A percentile compares a stretch with the other conserved stretches of the same genome.
Conservation (phyloP, 495 filamentous ascomycete species). For the Astrothelium macrocarpum region DNA sequence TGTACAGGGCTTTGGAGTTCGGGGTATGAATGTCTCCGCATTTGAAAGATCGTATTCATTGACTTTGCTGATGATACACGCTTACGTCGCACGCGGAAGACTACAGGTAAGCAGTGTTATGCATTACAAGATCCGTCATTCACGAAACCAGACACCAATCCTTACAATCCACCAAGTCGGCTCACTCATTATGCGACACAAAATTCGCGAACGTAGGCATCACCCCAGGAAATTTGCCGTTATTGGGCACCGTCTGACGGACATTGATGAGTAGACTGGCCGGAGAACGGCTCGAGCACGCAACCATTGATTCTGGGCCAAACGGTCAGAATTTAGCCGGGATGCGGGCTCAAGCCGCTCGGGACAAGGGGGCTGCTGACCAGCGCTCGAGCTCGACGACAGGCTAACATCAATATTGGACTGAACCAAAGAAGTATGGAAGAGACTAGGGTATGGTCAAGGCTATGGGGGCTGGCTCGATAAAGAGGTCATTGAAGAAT, state of each 20-base stretch:
- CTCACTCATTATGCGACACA: background rate
- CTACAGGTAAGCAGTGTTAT: no score
- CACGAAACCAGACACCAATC: no score
- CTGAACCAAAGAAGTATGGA: background rate
- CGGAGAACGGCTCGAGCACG: background rate
- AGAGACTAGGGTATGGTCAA: background rate
- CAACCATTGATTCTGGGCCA: background rate
- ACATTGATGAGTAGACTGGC: background rate
- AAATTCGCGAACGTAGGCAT: background rate
- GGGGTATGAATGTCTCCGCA: no score
- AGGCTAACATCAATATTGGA: background rate
- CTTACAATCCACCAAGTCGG: no score
- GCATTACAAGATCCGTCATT: no score
- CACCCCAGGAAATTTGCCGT: background rate
- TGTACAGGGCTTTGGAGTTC: no score
- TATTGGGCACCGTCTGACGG: background rate
- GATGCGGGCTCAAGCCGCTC: background rate
- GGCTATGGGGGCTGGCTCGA: background rate
- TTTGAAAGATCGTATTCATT: no score
- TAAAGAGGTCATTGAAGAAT: no score
- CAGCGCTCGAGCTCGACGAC: background rate
- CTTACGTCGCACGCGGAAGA: no score
- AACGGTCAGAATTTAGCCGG: background rate
- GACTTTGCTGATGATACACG: no score
- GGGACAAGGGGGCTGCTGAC: background rate